These are phyloP conservation scores for Leccinum aurantiacum DNA, from an alignment of 768 basidiomycete genomes.

Conservation along the genomic window DNA sequence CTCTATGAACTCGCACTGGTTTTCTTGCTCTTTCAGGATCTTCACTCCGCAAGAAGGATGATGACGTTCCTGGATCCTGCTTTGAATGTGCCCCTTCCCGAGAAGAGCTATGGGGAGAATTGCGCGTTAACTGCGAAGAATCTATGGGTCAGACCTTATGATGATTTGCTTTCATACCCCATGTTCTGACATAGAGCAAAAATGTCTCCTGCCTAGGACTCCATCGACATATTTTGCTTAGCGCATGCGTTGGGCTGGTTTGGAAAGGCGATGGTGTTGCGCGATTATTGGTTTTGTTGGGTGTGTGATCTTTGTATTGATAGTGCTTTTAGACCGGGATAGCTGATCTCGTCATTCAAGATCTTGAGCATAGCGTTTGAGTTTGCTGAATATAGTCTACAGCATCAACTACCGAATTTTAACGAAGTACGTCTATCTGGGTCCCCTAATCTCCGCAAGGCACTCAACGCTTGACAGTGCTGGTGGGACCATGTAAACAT, in stretches of 20 bases:
- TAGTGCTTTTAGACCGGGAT: conserved; percentile 1
- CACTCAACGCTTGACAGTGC: conserved; percentile 48
- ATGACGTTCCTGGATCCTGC: conserved; percentile 76
- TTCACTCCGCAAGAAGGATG: conserved; percentile 72
- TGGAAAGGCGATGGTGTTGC: conserved; percentile 85
- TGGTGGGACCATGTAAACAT: conserved; percentile 89
- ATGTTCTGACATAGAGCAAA: conserved; percentile 1
- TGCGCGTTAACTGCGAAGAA: conserved; percentile 62
- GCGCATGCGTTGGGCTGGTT: conserved; percentile 89
- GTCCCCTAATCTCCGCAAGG: conserved; percentile 19
- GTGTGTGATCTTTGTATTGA: conserved; percentile 39
- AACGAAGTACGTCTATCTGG: conserved; percentile 59
- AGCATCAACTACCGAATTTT: conserved; percentile 88
- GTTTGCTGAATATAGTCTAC: conserved; percentile 83
- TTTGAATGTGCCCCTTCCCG: conserved; percentile 70
- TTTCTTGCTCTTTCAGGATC: conserved; percentile 84
- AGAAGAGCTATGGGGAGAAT: conserved; percentile 85
- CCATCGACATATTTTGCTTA: conserved; percentile 83
- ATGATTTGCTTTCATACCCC: neutral
- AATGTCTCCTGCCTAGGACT: conserved; percentile 47
- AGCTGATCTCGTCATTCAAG: conserved; percentile 38
- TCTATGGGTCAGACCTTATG: conserved; percentile 57
- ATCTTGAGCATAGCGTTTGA: conserved; percentile 87
- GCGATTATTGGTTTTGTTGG: conserved; percentile 96
- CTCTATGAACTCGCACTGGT: conserved; percentile 82